These are phyloP conservation scores for Penicillium mononematosum DNA, from an alignment of 495 filamentous ascomycete species.

Conservation along the genomic window DNA sequence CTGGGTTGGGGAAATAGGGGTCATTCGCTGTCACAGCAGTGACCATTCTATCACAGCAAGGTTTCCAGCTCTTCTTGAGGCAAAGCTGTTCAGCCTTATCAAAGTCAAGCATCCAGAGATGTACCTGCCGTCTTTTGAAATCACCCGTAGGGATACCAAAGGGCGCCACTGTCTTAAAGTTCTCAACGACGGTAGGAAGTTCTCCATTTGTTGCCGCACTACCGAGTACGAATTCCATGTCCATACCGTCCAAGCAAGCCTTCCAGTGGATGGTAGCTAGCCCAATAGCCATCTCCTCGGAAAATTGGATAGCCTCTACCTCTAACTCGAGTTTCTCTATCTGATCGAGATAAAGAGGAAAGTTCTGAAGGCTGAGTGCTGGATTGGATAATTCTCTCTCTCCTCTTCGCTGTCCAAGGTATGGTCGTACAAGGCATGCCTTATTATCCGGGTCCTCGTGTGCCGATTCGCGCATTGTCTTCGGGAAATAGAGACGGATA, in stretches of 20 bases:
- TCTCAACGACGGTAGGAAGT: not conserved
- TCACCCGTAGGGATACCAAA: not conserved
- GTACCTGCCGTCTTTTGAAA: not conserved
- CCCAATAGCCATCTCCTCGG: not conserved
- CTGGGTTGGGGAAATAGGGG: not conserved
- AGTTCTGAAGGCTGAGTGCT: not conserved
- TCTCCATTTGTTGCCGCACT: not conserved
- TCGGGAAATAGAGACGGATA: not conserved
- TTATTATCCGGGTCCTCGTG: not conserved
- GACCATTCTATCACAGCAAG: not conserved
- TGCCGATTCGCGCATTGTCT: not conserved
- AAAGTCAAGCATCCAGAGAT: not conserved
- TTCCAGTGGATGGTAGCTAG: not conserved
- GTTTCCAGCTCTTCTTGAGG: not conserved
- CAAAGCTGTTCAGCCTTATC: not conserved
- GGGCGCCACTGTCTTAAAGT: not conserved
- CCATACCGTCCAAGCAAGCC: not conserved
- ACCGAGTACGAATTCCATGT: not conserved
- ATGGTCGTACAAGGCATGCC: not conserved
- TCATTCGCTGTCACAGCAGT: not conserved
- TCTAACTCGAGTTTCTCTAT: not conserved
- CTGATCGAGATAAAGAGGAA: conserved; percentile 1
- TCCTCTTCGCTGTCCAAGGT: not conserved
- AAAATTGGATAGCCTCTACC: not conserved
- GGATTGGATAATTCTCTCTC: not conserved